phyloP scores from a whole-genome alignment of 2,329 filamentous ascomycete species.

The Pseudopithomyces chartarum region DNA sequence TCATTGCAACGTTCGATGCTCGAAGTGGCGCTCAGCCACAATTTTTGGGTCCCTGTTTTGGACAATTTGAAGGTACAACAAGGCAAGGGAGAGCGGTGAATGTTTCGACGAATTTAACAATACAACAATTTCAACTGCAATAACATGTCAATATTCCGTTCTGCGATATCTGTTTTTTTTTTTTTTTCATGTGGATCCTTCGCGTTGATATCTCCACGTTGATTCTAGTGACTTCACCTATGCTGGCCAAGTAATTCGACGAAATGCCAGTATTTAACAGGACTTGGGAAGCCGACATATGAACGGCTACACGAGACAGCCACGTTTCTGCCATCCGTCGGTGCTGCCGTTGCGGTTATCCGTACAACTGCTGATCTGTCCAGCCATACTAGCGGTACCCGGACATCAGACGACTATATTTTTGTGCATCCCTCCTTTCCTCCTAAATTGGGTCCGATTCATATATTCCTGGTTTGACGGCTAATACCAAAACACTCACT shows the following conservation, averaged over 20 bases:
- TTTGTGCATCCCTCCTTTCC: background rate
- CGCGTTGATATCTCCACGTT: no score
- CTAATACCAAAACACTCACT: background rate
- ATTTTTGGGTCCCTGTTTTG: background rate
- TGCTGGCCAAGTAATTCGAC: no score
- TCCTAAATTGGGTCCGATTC: constrained; percentile 6
- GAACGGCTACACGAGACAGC: constrained; percentile 5
- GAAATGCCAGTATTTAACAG: no score
- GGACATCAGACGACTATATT: background rate
- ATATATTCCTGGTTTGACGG: background rate
- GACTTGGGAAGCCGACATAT: background rate
- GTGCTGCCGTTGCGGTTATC: constrained; percentile 3
- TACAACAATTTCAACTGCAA: background rate
- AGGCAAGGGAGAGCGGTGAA: constrained; percentile 3
- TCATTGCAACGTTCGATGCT: background rate
- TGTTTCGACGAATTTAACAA: background rate
- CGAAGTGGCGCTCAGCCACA: constrained; percentile 1
- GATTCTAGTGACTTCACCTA: no score
- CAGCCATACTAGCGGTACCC: background rate
- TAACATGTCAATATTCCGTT: no score
- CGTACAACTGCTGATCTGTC: constrained; percentile 3
- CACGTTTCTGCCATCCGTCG: constrained; percentile 2
- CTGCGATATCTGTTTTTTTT: background rate
- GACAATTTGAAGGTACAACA: background rate
- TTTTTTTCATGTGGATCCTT: no score